Conservation (phyloP, 1,284 basidiomycete species). For the Naganishia albida region DNA sequence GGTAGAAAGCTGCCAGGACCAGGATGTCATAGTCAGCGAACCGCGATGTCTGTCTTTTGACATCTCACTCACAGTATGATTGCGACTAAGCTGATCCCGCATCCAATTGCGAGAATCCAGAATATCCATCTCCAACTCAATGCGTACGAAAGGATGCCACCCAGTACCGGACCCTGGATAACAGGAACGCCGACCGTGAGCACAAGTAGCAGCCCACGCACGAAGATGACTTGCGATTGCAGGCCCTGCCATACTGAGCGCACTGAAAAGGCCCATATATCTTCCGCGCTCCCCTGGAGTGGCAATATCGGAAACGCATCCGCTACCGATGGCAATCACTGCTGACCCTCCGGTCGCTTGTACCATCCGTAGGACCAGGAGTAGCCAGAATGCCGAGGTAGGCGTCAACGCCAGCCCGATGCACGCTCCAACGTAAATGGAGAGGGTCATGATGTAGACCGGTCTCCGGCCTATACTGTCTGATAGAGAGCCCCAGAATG, state of each 20-base stretch:
- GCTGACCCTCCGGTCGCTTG: slow-evolving; percentile 51
- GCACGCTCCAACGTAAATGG: slow-evolving; percentile 49
- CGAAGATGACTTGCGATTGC: slow-evolving; percentile 34
- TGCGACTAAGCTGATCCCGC: slow-evolving; percentile 39
- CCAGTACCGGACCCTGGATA: slow-evolving; percentile 44
- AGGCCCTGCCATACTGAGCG: slow-evolving; percentile 42
- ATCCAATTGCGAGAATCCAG: slow-evolving; percentile 48
- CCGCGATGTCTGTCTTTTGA: background rate
- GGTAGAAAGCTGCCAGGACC: slow-evolving; percentile 43
- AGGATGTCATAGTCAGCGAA: background rate
- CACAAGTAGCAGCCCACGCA: background rate
- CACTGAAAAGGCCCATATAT: slow-evolving; percentile 47
- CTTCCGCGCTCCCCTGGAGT: slow-evolving; percentile 51
- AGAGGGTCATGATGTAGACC: slow-evolving; percentile 47
- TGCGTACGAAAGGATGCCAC: slow-evolving; percentile 45
- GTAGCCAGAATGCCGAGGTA: slow-evolving; percentile 46
- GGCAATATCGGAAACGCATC: slow-evolving; percentile 49
- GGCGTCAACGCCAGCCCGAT: slow-evolving; percentile 50
- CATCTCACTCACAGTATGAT: slow-evolving; percentile 41
- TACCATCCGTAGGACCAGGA: slow-evolving; percentile 48
- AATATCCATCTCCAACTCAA: slow-evolving; percentile 50
- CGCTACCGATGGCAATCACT: slow-evolving; percentile 51
- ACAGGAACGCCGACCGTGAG: background rate
- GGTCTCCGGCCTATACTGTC: slow-evolving; percentile 49
- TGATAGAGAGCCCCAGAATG: slow-evolving; percentile 47